These are phyloP conservation scores for Curvularia sp. DNA, from an alignment of 2,329 filamentous ascomycete species.

Conservation along the genomic window DNA sequence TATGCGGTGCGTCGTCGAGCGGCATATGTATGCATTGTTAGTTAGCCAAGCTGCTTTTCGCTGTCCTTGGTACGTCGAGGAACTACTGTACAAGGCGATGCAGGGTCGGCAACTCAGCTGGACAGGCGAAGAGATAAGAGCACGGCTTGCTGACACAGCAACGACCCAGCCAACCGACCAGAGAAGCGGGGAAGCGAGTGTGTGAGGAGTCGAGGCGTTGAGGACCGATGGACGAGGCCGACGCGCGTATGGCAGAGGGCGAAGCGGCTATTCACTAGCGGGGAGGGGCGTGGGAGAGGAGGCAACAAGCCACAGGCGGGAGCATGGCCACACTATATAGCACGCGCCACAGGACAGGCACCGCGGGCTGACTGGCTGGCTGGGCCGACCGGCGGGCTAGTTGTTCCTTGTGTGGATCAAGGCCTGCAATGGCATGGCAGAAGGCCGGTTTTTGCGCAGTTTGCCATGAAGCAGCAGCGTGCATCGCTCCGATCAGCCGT, in stretches of 20 bases:
- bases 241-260: neutral
- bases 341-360: too few species aligned
- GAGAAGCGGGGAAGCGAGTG: neutral
- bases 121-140: neutral
- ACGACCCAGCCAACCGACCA: constrained; percentile 3
- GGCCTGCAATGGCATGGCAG: neutral
- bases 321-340: constrained; percentile 7
- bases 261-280: neutral
- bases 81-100: neutral
- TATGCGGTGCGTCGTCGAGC: too few species aligned
- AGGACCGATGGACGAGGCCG: neutral
- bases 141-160: neutral
- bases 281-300: neutral
- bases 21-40: neutral
- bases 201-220: neutral
- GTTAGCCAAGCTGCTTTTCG: neutral
- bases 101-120: neutral
- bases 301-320: neutral
- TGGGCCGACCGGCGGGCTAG: neutral
- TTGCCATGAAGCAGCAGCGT: constrained; percentile 18
- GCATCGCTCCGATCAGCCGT: constrained; percentile 34
- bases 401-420: neutral
- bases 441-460: constrained; percentile 14
- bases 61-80: neutral
- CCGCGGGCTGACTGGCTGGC: too few species aligned